Base-by-base conservation (phyloP, 2,329 filamentous ascomycete genomes). In the Beauveria sp. region DNA sequence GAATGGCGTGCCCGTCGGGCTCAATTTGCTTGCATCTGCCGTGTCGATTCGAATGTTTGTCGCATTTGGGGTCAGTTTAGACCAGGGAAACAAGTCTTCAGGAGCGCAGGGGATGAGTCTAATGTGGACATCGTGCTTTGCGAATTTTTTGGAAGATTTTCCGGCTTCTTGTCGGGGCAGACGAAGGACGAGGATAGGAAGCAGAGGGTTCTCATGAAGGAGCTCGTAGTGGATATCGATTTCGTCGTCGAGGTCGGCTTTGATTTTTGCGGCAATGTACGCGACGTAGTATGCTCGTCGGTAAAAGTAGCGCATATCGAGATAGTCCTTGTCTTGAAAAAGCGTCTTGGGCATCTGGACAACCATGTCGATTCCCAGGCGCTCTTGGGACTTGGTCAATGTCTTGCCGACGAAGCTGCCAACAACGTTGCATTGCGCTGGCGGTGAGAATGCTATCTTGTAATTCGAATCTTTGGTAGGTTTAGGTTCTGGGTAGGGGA, bases 241-340 rank as follows among this genome's bases (percentile, higher is more conserved):
- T 1, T 77, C 75, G 18, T 81, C 73, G 4, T 76, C 77, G 51
- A 86, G 74, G 3, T 81, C 75, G 43, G 82, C 78, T 65, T 86
- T 85, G 58, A 98, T 77, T 5, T 83, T 86, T 34, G 85, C 86
- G 16, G 91, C 86, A 61, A 98, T 78, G 65, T 89, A 91, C 40
- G 93, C 91, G 56, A 98, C 78, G 70, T 96, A 98, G 74, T 93
- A 98, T 14, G 95, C 90, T 65, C 93, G 82, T 70, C 96, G 96
- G 77, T 97, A 93, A 71, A 97, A 96, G 76, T 96, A 98, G 64
- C 95, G 86, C 78, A 95, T 83, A 72, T 96, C 92, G 55, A 93
- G 81, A 72, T 93, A 97, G 74, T 99, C 95, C 75, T 98, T 98
- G 50, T 96, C 90, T 70, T 96, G 91, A 69, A 98, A 93, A 14